phyloP scores from a whole-genome alignment of 2,329 filamentous ascomycete genomes.

The Pseudocercospora fijiensis region DNA sequence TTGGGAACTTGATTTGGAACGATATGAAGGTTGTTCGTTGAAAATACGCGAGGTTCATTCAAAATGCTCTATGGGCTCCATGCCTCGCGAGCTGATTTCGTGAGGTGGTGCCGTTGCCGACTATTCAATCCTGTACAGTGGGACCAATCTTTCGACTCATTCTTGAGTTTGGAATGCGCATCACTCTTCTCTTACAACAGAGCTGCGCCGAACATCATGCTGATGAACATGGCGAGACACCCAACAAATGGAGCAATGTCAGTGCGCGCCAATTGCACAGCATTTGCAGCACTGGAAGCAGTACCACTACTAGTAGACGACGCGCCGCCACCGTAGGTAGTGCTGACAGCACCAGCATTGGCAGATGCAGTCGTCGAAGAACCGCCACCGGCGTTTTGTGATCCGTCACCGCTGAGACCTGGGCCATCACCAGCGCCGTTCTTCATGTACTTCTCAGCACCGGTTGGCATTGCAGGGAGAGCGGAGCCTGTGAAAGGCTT shows the following conservation, averaged over 20 bases:
- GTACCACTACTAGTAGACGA: slow-evolving; percentile 25
- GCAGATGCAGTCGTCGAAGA: slow-evolving; percentile 50
- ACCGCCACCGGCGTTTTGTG: slow-evolving; percentile 53
- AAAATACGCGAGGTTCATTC: not conserved
- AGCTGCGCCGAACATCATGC: slow-evolving; percentile 54
- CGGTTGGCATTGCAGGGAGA: slow-evolving; percentile 58
- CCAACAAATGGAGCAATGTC: slow-evolving; percentile 52
- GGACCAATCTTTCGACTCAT: not conserved
- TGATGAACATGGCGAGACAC: slow-evolving; percentile 51
- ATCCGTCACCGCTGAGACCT: slow-evolving; percentile 50
- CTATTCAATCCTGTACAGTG: not conserved
- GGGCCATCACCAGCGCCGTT: slow-evolving; percentile 56
- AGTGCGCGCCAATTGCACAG: slow-evolving; percentile 46
- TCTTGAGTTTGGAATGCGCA: too few species aligned
- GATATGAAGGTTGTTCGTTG: too few species aligned
- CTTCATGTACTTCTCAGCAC: slow-evolving; percentile 56
- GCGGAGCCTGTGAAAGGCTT: slow-evolving; percentile 42
- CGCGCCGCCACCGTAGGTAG: slow-evolving; percentile 26
- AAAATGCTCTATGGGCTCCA: not conserved
- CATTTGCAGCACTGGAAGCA: slow-evolving; percentile 42
- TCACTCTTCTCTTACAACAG: slow-evolving; percentile 29
- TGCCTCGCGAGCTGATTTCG: not conserved
- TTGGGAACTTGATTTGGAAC: too few species aligned
- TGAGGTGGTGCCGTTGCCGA: not conserved
- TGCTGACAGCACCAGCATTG: slow-evolving; percentile 49